Percentiles rank a stretch among this genome's conserved stretches.
Evolutionary conservation across 768 basidiomycete genomes (phyloP).

Genomic region (Epithele typhae): DNA sequence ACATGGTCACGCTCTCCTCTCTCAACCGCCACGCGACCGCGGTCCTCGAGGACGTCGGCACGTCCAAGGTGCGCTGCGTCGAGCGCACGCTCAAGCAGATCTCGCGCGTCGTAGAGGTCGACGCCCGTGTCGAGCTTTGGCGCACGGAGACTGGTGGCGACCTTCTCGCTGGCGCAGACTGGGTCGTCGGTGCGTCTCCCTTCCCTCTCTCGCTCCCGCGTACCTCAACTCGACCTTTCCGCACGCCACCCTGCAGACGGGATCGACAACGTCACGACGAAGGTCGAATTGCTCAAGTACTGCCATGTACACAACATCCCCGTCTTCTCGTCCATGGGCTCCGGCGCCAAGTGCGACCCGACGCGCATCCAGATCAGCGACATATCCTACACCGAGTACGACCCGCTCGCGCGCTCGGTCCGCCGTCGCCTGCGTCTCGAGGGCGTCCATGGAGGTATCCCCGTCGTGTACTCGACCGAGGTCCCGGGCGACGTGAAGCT

Average conservation of each 20-base stretch:
- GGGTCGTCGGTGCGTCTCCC: slow-evolving; percentile 71
- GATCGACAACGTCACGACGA: slow-evolving; percentile 96
- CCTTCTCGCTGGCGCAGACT: slow-evolving; percentile 81
- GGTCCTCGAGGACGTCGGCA: slow-evolving; percentile 84
- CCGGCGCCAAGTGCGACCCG: slow-evolving; percentile 91
- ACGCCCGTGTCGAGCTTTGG: slow-evolving; percentile 83
- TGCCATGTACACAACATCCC: slow-evolving; percentile 75
- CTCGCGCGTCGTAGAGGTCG: slow-evolving; percentile 84
- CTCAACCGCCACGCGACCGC: slow-evolving; percentile 95
- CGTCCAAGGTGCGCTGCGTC: slow-evolving; percentile 82
- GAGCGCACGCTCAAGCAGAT: slow-evolving; percentile 65
- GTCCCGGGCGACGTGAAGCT: slow-evolving; percentile 85
- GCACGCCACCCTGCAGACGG: slow-evolving; percentile 53
- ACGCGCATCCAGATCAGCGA: slow-evolving; percentile 94
- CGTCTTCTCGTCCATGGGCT: slow-evolving; percentile 98
- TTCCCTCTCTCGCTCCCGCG: not conserved
- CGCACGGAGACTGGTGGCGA: slow-evolving; percentile 71
- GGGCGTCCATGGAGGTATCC: slow-evolving; percentile 63
- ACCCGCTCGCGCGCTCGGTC: slow-evolving; percentile 90
- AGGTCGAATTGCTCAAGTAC: slow-evolving; percentile 89
- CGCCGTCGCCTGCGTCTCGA: slow-evolving; percentile 66
- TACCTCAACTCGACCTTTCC: not conserved
- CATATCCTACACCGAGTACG: slow-evolving; percentile 88
- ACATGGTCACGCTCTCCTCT: slow-evolving; percentile 92
- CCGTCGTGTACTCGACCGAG: slow-evolving; percentile 95